These are phyloP conservation scores for Amaranthus tricolor DNA, from an alignment of 179 eudicot species.

Conservation along the genomic window DNA sequence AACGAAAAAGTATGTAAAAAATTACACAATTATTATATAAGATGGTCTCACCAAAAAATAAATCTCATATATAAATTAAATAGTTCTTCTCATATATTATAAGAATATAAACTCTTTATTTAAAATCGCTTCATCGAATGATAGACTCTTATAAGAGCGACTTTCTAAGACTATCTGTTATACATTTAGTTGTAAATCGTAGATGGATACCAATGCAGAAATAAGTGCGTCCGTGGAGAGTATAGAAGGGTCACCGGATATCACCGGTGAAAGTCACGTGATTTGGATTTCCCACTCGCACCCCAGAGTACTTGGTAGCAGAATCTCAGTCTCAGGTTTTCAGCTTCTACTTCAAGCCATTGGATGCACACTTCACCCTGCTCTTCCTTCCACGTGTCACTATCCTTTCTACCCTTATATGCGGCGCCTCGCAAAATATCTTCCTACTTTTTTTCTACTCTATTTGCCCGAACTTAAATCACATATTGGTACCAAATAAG, in stretches of 20 bases:
- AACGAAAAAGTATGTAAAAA: too few relatives aligned
- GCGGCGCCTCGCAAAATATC: conserved; percentile 63
- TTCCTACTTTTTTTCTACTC: neutral
- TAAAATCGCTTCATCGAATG: too few relatives aligned
- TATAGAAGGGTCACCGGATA: conserved; percentile 2
- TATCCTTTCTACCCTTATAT: conserved; percentile 21
- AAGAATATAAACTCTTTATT: too few relatives aligned
- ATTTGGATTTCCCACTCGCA: neutral
- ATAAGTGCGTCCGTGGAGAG: neutral
- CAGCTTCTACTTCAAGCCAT: conserved; percentile 18
- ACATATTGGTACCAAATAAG: too few relatives aligned
- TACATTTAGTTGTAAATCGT: too few relatives aligned
- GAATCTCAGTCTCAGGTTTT: neutral
- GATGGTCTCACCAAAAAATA: too few relatives aligned
- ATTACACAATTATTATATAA: too few relatives aligned
- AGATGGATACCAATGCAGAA: too few relatives aligned
- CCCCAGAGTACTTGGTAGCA: neutral
- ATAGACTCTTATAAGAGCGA: too few relatives aligned
- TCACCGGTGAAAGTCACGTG: conserved; percentile 27
- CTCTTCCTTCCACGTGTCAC: conserved; percentile 31
- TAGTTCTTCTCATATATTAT: too few relatives aligned
- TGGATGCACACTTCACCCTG: neutral
- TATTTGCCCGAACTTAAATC: neutral
- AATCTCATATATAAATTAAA: too few relatives aligned
- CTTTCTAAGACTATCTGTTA: too few relatives aligned